Evolutionary conservation across 441 rosid species (phyloP).

Genomic region (Arabidopsis lyrata): DNA sequence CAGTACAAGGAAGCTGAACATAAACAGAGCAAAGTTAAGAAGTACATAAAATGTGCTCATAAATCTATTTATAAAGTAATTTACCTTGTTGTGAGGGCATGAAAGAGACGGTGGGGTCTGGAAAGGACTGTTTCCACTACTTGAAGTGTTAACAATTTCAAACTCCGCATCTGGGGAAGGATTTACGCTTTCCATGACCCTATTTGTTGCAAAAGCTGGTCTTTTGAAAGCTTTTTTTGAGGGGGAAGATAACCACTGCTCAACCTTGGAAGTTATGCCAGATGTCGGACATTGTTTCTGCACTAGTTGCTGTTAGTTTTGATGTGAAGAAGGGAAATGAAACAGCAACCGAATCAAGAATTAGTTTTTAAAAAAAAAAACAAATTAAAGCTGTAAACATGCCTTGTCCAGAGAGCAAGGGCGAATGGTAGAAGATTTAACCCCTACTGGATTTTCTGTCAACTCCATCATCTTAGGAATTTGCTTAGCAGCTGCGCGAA

Average conservation of each 20-base stretch:
- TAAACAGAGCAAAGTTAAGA: constrained; percentile 36
- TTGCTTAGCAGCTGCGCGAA: constrained; percentile 73
- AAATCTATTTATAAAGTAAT: constrained; percentile 26
- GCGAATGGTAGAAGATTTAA: constrained; percentile 55
- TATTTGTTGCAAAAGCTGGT: constrained; percentile 47
- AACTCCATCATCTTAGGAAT: constrained; percentile 56
- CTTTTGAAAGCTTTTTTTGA: constrained; percentile 49
- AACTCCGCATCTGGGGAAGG: constrained; percentile 47
- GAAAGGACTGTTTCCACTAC: constrained; percentile 81
- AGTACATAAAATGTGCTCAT: constrained; percentile 24
- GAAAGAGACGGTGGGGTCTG: constrained; percentile 92
- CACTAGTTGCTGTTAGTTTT: constrained; percentile 26
- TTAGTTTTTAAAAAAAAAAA: background rate
- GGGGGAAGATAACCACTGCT: constrained; percentile 63
- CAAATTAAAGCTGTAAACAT: constrained; percentile 24
- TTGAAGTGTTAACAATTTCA: constrained; percentile 39
- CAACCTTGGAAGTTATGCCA: constrained; percentile 52
- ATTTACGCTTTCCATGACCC: constrained; percentile 56
- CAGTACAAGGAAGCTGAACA: constrained; percentile 39
- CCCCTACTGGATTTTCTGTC: constrained; percentile 58
- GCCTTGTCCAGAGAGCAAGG: constrained; percentile 71
- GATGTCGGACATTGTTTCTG: constrained; percentile 46
- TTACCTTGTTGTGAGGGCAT: constrained; percentile 67
- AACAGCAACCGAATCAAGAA: background rate
- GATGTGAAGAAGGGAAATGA: background rate